phyloP scores from a whole-genome alignment of 1,284 basidiomycete species.

The Ganoderma multipileum region DNA sequence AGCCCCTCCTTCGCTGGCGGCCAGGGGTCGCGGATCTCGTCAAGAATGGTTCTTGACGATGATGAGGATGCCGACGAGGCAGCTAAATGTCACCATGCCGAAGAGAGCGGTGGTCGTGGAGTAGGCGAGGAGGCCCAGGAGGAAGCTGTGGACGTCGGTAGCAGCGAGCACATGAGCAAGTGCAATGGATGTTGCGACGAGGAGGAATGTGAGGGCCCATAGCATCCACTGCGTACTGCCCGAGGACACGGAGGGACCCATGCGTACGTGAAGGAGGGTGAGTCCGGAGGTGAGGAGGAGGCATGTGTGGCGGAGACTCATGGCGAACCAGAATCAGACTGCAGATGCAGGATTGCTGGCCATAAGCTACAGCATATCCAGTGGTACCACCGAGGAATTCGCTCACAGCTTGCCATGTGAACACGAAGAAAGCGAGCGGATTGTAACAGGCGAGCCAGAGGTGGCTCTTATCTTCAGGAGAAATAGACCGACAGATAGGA shows the following conservation, averaged over 20 bases:
- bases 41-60: slow-evolving; percentile 61
- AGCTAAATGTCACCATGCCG: slow-evolving; percentile 58
- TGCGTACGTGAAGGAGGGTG: slow-evolving; percentile 71
- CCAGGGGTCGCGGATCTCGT: slow-evolving; percentile 60
- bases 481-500: slow-evolving; percentile 68
- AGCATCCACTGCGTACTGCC: slow-evolving; percentile 74
- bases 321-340: slow-evolving; percentile 65
- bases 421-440: slow-evolving; percentile 61
- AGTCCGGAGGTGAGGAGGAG: slow-evolving; percentile 63
- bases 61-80: slow-evolving; percentile 63
- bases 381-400: slow-evolving; percentile 56
- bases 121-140: slow-evolving; percentile 66
- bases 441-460: slow-evolving; percentile 74
- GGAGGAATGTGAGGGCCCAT: slow-evolving; percentile 64
- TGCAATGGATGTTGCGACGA: slow-evolving; percentile 61
- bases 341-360: slow-evolving; percentile 56
- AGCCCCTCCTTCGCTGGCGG: slow-evolving; percentile 53
- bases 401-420: slow-evolving; percentile 67
- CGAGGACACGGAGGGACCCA: slow-evolving; percentile 71
- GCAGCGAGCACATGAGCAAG: slow-evolving; percentile 65
- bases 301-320: slow-evolving; percentile 69
- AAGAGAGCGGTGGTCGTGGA: slow-evolving; percentile 57
- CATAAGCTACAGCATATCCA: slow-evolving; percentile 50
- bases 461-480: slow-evolving; percentile 70
- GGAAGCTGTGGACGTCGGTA: slow-evolving; percentile 58